These are phyloP conservation scores for Ottelia alismoides DNA, from an alignment of 106 monocot genomes.

Conservation along the genomic window DNA sequence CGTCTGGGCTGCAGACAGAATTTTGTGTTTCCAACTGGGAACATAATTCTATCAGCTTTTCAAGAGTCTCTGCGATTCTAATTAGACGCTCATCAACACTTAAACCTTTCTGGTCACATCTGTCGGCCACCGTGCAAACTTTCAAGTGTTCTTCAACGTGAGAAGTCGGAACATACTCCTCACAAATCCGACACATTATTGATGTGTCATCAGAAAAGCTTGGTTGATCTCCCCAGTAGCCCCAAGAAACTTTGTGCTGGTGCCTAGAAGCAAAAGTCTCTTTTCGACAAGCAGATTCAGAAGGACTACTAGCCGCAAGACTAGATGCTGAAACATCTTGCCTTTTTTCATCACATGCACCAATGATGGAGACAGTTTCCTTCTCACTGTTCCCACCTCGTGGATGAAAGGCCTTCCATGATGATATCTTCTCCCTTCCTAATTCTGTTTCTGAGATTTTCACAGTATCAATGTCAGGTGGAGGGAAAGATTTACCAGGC, in stretches of 20 bases:
- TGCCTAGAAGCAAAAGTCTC: constrained; percentile 57
- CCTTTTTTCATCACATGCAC: too few species aligned
- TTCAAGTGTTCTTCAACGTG: constrained; percentile 84
- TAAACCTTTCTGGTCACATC: constrained; percentile 89
- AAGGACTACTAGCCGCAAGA: too few species aligned
- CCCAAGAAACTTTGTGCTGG: constrained; percentile 76
- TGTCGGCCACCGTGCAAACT: constrained; percentile 81
- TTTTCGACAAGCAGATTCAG: constrained; percentile 30
- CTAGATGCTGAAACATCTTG: too few species aligned
- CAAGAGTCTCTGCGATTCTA: constrained; percentile 73
- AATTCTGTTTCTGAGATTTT: constrained; percentile 30
- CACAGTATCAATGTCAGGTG: constrained; percentile 21
- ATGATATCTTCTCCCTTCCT: constrained; percentile 58
- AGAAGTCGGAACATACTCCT: constrained; percentile 82
- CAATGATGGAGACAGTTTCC: constrained; percentile 21
- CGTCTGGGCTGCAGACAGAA: constrained; percentile 54
- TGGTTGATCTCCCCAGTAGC: constrained; percentile 79
- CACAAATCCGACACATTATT: constrained; percentile 98
- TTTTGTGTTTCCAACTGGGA: constrained; percentile 46
- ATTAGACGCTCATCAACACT: constrained; percentile 81
- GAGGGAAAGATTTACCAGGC: constrained; percentile 39
- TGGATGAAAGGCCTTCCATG: constrained; percentile 83
- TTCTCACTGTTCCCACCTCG: constrained; percentile 34
- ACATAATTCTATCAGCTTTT: constrained; percentile 63
- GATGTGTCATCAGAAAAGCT: constrained; percentile 56